phyloP scores from a whole-genome alignment of 768 basidiomycete genomes.

The Paxillus involutus region DNA sequence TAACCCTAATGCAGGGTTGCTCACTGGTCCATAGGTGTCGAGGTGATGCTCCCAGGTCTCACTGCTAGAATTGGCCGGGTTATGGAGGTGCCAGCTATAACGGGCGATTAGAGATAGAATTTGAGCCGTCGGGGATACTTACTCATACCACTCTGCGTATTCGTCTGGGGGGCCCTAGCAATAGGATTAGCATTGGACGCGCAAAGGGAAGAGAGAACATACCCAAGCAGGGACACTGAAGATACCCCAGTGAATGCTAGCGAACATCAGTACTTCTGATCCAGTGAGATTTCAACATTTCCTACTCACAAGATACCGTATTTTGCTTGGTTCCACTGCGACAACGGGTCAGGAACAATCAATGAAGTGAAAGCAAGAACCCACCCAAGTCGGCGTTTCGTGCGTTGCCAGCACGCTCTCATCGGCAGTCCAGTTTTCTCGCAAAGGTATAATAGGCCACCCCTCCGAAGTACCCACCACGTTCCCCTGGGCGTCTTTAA shows the following conservation, averaged over 20 bases:
- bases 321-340: constrained; percentile 52
- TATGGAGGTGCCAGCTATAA: constrained; percentile 41
- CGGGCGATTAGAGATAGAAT: not conserved
- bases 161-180: constrained; percentile 36
- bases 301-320: constrained; percentile 55
- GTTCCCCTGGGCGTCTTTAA: constrained; percentile 36
- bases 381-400: constrained; percentile 56
- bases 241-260: constrained; percentile 50
- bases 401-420: constrained; percentile 39
- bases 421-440: constrained; percentile 41
- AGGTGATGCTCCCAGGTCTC: constrained; percentile 51
- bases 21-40: constrained; percentile 44
- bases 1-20: constrained; percentile 10
- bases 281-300: not conserved
- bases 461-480: constrained; percentile 35
- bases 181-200: constrained; percentile 1
- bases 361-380: constrained; percentile 4
- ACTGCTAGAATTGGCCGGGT: constrained; percentile 33
- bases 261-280: not conserved
- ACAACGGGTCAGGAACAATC: not conserved
- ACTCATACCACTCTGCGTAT: constrained; percentile 62
- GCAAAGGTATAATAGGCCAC: constrained; percentile 39
- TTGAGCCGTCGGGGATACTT: constrained; percentile 17
- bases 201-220: not conserved
- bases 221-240: constrained; percentile 49